Evolutionary conservation across 495 filamentous ascomycete genomes (phyloP).

Genomic region (Aspergillus campestris): DNA sequence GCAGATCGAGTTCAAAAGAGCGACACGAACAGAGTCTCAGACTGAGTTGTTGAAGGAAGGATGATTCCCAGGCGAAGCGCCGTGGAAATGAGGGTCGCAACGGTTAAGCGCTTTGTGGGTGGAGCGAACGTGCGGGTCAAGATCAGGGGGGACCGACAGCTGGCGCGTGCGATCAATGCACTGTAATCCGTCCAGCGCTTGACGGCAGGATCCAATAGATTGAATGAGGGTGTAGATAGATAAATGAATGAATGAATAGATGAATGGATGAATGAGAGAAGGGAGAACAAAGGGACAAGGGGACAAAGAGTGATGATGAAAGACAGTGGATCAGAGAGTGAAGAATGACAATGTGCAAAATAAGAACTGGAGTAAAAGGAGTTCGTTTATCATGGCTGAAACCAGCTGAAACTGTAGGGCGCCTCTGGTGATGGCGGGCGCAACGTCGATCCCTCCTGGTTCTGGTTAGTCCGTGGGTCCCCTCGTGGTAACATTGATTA

Average conservation of each 20-base stretch:
- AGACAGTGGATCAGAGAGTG: too few relatives aligned
- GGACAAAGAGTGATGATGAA: conserved; percentile 5
- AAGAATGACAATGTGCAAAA: too few relatives aligned
- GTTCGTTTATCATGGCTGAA: too few relatives aligned
- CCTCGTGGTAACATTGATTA: too few relatives aligned
- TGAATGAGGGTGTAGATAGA: conserved; percentile 14
- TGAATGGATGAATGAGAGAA: conserved; percentile 8
- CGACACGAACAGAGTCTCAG: too few relatives aligned
- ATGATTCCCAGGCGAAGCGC: neutral
- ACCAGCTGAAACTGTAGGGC: too few relatives aligned
- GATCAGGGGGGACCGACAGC: neutral
- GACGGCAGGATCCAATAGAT: conserved; percentile 10
- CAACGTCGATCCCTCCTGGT: too few relatives aligned
- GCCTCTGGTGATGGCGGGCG: too few relatives aligned
- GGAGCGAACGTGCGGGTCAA: neutral
- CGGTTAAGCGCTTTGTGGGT: neutral
- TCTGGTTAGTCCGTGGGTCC: too few relatives aligned
- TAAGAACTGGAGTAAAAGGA: too few relatives aligned
- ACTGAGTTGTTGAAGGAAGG: neutral
- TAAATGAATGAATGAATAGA: conserved; percentile 16
- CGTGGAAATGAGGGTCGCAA: neutral
- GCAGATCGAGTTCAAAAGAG: too few relatives aligned
- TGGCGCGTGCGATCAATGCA: neutral
- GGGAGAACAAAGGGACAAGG: neutral
- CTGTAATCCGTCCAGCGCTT: conserved; percentile 3